Evolutionary conservation across 2,329 filamentous ascomycete genomes (phyloP), one percentile per base, ranked within the genome.

Genomic region (Colletotrichum sp.): DNA sequence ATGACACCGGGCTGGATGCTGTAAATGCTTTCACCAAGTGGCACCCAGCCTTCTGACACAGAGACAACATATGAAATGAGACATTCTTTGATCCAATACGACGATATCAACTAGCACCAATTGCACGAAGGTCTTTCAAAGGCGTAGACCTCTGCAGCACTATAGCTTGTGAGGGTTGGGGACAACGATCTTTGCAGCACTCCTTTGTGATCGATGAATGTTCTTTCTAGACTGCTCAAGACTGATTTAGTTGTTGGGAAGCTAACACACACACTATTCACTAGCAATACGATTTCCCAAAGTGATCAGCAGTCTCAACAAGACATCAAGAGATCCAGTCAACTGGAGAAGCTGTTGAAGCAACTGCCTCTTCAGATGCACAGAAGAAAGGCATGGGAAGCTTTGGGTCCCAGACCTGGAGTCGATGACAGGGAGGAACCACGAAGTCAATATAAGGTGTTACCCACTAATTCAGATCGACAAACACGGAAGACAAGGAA

Each of bases 241-340:
- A 52, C 44, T 52, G 44, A 21, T 12, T 12, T 21, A 52, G 3
- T 24, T 52, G 44, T 52, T 52, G 44, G 44, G 44, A 24, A 52
- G 44, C 44, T 1, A 13, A 0, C 0, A 52, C 44, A 49, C n/a
- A 52, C n/a, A 21, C n/a, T 52, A 0, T n/a, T 1, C 44, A 52
- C n/a, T 2, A 52, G 44, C 12, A n/a, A 24, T 13, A 49, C 10
- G 10, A 24, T 24, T 24, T 24, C 39, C n/a, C 4, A 21, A 21
- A 49, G n/a, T 52, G 6, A 24, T 21, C 10, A 52, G 18, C 12
- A 52, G n/a, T 13, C n/a, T 21, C 0, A 52, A 24, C 6, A 0
- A 52, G 44, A 21, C 44, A 52, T 24, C 10, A 21, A 52, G 44
- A 52, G 10, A 52, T 24, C n/a, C 44, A 52, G 44, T 49, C n/a